Conservation (phyloP, 169 alveolate species). For the Perkinsus olseni region DNA sequence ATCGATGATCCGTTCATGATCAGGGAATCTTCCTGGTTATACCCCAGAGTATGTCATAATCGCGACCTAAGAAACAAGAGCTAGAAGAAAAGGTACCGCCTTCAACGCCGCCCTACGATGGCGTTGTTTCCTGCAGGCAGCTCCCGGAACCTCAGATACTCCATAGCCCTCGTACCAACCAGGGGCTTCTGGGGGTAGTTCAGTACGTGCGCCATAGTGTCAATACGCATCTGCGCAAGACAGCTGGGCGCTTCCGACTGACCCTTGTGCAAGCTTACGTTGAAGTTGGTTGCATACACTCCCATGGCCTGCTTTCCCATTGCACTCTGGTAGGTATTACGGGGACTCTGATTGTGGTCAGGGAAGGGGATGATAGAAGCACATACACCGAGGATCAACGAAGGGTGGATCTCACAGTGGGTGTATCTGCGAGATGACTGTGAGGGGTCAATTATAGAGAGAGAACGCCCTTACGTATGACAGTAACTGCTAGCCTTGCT, state of each 20-base stretch:
- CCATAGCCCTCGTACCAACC: slow-evolving; percentile 96
- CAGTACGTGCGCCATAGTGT: slow-evolving; percentile 92
- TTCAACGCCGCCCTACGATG: too few relatives aligned
- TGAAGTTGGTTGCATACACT: slow-evolving; percentile 93
- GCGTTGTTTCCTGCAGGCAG: slow-evolving; percentile 99
- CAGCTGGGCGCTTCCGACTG: too few relatives aligned
- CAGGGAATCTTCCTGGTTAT: slow-evolving; percentile 98
- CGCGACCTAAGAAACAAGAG: not conserved
- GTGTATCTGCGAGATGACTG: slow-evolving; percentile 87
- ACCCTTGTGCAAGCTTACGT: too few relatives aligned
- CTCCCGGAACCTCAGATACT: slow-evolving; percentile 92
- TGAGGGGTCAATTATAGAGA: slow-evolving; percentile 16
- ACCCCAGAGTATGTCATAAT: slow-evolving; percentile 76
- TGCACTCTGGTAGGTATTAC: slow-evolving; percentile 98
- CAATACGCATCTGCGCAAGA: slow-evolving; percentile 74
- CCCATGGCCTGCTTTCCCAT: slow-evolving; percentile 99
- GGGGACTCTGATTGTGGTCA: slow-evolving; percentile 98
- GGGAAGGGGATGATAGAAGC: slow-evolving; percentile 99
- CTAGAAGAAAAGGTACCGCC: too few relatives aligned
- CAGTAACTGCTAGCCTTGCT: slow-evolving; percentile 17
- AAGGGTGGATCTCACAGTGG: slow-evolving; percentile 99
- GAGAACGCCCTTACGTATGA: slow-evolving; percentile 5
- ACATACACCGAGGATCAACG: slow-evolving; percentile 98
- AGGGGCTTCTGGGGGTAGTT: slow-evolving; percentile 98
- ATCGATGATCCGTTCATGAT: slow-evolving; percentile 93